phyloP scores from a whole-genome alignment of 148 eudicot genomes.

The Cornus suecica region DNA sequence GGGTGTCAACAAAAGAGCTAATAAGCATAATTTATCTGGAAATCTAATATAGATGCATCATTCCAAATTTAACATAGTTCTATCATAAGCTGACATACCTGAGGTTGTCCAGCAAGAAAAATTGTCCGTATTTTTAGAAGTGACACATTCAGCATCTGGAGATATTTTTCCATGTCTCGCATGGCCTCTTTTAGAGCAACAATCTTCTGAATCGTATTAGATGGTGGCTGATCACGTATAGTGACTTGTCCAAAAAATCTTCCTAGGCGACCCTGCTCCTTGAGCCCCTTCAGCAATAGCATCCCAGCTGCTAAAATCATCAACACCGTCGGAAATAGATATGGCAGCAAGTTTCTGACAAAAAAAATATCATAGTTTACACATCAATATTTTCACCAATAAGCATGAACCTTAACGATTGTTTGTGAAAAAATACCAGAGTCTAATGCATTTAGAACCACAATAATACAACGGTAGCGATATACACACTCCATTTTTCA shows the following conservation, averaged over 20 bases:
- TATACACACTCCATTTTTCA: no score
- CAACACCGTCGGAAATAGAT: constrained; percentile 58
- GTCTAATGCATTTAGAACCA: neutral
- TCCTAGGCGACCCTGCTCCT: constrained; percentile 90
- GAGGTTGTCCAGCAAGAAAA: constrained; percentile 85
- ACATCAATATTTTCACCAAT: neutral
- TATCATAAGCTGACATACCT: constrained; percentile 40
- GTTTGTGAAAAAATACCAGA: constrained; percentile 5
- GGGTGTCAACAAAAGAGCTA: neutral
- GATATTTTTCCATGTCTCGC: constrained; percentile 75
- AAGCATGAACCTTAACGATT: neutral
- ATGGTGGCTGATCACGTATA: constrained; percentile 86
- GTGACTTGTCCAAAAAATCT: constrained; percentile 80
- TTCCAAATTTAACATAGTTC: neutral
- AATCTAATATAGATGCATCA: neutral
- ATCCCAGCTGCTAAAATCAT: constrained; percentile 56
- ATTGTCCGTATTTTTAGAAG: constrained; percentile 76
- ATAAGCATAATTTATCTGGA: neutral
- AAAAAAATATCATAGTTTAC: neutral
- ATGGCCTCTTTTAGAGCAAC: constrained; percentile 85
- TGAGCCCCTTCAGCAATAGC: constrained; percentile 70
- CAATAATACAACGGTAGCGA: neutral
- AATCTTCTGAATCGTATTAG: constrained; percentile 93
- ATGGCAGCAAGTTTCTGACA: constrained; percentile 66
- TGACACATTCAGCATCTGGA: constrained; percentile 68